These are phyloP conservation scores for Phaeosphaeriaceae sp. DNA, from an alignment of 2,329 filamentous ascomycete species.

Conservation along the genomic window DNA sequence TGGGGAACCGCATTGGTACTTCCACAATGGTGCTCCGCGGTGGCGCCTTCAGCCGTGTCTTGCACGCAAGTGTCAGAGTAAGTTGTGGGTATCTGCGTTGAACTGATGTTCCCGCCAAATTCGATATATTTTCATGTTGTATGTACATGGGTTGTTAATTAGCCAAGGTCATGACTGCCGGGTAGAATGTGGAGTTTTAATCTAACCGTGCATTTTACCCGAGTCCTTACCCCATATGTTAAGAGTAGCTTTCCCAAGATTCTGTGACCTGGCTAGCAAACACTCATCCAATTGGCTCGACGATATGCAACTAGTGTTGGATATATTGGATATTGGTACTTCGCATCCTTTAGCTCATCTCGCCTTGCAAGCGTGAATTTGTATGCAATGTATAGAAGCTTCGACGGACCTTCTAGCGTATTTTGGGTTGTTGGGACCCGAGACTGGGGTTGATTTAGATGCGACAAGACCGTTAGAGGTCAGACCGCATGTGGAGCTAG, in stretches of 20 bases:
- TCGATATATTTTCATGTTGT: constrained; percentile 9
- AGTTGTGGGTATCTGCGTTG: constrained; percentile 2
- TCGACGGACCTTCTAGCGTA: constrained; percentile 24
- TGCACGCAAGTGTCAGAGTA: neutral
- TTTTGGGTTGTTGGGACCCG: constrained; percentile 8
- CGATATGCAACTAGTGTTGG: constrained; percentile 2
- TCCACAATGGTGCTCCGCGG: neutral
- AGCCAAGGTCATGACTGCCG: constrained; percentile 18
- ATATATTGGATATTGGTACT: constrained; percentile 17
- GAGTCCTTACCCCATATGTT: constrained; percentile 12
- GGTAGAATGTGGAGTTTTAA: constrained; percentile 8
- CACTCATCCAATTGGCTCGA: constrained; percentile 7
- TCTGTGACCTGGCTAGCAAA: constrained; percentile 3
- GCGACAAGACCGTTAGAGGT: no score
- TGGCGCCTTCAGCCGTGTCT: constrained; percentile 1
- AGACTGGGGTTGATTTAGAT: constrained; percentile 13
- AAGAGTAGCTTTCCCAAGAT: constrained; percentile 7
- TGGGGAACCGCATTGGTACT: constrained; percentile 11
- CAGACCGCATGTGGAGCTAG: no score
- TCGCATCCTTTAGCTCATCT: constrained; percentile 7
- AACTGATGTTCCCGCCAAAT: constrained; percentile 13
- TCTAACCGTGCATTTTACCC: constrained; percentile 23
- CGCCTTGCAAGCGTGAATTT: constrained; percentile 11
- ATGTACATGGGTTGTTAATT: constrained; percentile 12
- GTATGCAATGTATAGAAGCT: constrained; percentile 19